phyloP scores from a whole-genome alignment of 495 filamentous ascomycete species.

The Pyrenula aspistea region DNA sequence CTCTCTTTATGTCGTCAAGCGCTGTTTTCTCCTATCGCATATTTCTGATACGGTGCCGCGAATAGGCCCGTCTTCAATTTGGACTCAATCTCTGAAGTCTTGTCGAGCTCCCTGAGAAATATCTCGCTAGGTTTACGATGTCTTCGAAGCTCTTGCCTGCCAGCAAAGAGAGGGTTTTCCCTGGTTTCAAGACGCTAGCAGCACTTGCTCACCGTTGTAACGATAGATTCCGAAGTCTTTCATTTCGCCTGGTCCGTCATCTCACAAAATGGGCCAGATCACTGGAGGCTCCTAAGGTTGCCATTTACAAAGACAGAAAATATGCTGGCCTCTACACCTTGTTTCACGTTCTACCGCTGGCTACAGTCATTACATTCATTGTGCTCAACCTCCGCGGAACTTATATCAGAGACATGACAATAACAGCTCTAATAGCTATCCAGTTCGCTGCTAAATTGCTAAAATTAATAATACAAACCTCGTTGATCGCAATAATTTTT shows the following conservation, averaged over 20 bases:
- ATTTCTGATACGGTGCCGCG: no score
- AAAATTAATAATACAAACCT: slow-evolving; percentile 14
- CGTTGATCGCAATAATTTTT: slow-evolving; percentile 7
- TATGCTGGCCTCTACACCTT: background rate
- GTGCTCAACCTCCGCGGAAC: background rate
- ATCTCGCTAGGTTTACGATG: background rate
- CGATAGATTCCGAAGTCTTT: background rate
- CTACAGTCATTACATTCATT: background rate
- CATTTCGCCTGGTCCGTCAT: background rate
- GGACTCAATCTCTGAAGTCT: no score
- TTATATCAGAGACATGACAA: background rate
- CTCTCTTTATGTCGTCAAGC: no score
- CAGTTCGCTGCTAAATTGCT: slow-evolving; percentile 14
- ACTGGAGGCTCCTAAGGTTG: background rate
- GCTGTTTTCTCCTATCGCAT: no score
- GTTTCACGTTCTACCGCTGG: background rate
- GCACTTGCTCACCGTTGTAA: background rate
- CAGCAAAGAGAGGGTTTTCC: background rate
- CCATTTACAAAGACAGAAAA: background rate
- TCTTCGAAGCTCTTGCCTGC: background rate
- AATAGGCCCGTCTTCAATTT: no score
- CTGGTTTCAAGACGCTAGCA: background rate
- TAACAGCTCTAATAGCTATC: slow-evolving; percentile 2
- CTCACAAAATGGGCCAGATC: background rate
- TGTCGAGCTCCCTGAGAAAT: no score